A percentile compares a stretch with the other conserved stretches of the same genome.
phyloP scores from a whole-genome alignment of 139 green algal species.

The Volvox reticuliferus region DNA sequence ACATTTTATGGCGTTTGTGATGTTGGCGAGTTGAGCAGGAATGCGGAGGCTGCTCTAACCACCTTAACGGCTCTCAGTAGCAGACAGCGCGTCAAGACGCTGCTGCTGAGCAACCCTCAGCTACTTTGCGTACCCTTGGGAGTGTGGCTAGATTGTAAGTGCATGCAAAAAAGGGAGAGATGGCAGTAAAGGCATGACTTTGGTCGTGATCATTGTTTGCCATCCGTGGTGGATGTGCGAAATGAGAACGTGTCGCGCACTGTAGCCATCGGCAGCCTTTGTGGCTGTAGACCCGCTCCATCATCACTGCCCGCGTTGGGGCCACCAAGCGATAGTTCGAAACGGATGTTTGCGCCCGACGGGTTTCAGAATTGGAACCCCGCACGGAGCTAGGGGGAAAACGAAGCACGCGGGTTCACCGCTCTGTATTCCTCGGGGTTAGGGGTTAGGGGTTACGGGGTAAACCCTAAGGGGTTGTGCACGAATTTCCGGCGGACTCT shows the following conservation, averaged over 20 bases:
- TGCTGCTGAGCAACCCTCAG: constrained; percentile 18
- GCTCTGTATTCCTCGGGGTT: no score
- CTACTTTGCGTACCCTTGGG: constrained; percentile 10
- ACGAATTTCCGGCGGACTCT: no score
- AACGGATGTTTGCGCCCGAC: no score
- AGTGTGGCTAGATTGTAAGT: constrained; percentile 22
- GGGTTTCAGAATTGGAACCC: no score
- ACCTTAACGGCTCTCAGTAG: background rate
- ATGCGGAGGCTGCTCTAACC: background rate
- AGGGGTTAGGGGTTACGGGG: no score
- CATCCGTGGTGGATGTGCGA: background rate
- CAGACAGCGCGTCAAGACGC: background rate
- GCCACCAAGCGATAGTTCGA: background rate
- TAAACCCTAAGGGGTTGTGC: no score
- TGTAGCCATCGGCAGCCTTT: background rate
- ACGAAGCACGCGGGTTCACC: no score
- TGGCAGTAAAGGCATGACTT: background rate
- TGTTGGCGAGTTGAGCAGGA: background rate
- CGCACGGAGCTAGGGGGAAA: no score
- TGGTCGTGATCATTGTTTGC: background rate
- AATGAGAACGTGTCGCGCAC: background rate
- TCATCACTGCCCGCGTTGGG: no score
- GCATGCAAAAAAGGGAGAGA: background rate
- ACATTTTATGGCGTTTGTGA: background rate
- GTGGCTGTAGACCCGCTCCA: background rate